Conservation (phyloP, 345 rosid species). For the Rhizophora apiculata region DNA sequence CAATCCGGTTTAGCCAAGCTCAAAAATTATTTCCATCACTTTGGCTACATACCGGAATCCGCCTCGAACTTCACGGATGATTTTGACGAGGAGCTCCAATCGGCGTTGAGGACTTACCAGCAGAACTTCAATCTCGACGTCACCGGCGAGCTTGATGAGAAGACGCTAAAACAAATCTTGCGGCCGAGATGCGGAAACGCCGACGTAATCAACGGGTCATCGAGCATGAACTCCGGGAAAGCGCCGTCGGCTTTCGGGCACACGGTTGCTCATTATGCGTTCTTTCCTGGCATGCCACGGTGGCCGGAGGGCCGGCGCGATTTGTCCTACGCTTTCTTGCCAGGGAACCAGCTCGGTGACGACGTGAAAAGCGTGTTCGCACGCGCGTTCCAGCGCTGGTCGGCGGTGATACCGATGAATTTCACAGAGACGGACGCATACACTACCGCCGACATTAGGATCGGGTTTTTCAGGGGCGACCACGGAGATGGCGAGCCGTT, state of each 20-base stretch:
- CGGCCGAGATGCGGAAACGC: constrained; percentile 87
- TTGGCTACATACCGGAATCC: constrained; percentile 60
- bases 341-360: constrained; percentile 37
- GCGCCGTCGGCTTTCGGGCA: constrained; percentile 27
- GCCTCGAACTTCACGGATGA: constrained; percentile 55
- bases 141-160: constrained; percentile 69
- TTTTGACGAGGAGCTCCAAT: constrained; percentile 55
- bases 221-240: constrained; percentile 63
- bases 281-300: constrained; percentile 66
- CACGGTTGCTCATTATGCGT: constrained; percentile 54
- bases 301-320: constrained; percentile 55
- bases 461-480: constrained; percentile 71
- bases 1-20: constrained; percentile 57
- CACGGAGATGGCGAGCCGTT: constrained; percentile 96
- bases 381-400: constrained; percentile 74
- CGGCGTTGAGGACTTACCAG: constrained; percentile 71
- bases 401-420: constrained; percentile 57
- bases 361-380: constrained; percentile 57
- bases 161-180: constrained; percentile 55
- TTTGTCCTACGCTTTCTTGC: constrained; percentile 65
- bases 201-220: constrained; percentile 78
- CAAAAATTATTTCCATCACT: constrained; percentile 65
- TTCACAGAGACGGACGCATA: constrained; percentile 44
- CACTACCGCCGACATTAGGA: constrained; percentile 48
- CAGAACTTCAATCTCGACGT: constrained; percentile 60